Conservation (phyloP, 768 basidiomycete genomes). For the Crucibulum laeve region DNA sequence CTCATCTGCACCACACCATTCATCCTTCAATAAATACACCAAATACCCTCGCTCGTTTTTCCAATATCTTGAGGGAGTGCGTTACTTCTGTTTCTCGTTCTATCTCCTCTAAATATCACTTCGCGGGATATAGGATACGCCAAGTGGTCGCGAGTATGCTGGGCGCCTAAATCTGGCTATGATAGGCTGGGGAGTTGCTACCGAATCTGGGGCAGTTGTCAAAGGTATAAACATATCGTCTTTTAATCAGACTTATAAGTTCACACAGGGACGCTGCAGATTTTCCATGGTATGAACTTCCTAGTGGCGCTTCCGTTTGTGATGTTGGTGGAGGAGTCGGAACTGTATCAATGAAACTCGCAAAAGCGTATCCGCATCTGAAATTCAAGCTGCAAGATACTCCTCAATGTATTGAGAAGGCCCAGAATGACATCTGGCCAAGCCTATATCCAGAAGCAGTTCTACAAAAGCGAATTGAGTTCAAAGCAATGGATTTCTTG, state of each 20-base stretch:
- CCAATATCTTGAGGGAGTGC: constrained; percentile 8
- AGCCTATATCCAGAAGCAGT: constrained; percentile 28
- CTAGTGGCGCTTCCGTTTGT: constrained; percentile 23
- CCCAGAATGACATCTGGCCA: constrained; percentile 22
- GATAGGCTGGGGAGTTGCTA: constrained; percentile 23
- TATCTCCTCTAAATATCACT: not conserved
- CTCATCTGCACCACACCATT: constrained; percentile 6
- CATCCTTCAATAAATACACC: constrained; percentile 12
- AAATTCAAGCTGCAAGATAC: constrained; percentile 34
- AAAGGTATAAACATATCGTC: constrained; percentile 11
- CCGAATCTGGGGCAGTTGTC: constrained; percentile 14
- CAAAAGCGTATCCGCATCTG: constrained; percentile 26
- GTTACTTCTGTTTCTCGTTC: not conserved
- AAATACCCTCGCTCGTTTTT: constrained; percentile 7
- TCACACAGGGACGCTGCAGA: constrained; percentile 12
- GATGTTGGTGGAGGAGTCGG: constrained; percentile 39
- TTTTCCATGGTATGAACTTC: constrained; percentile 29
- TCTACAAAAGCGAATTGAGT: constrained; percentile 26
- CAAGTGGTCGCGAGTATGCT: constrained; percentile 11
- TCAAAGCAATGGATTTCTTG: constrained; percentile 35
- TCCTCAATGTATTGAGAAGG: constrained; percentile 23
- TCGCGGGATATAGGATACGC: constrained; percentile 2
- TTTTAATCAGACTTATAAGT: not conserved
- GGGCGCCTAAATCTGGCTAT: constrained; percentile 25
- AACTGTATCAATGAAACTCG: constrained; percentile 23